These are phyloP conservation scores for Saccharomycodes ludwigii DNA, from an alignment of 805 yeast genomes.

Conservation along the genomic window DNA sequence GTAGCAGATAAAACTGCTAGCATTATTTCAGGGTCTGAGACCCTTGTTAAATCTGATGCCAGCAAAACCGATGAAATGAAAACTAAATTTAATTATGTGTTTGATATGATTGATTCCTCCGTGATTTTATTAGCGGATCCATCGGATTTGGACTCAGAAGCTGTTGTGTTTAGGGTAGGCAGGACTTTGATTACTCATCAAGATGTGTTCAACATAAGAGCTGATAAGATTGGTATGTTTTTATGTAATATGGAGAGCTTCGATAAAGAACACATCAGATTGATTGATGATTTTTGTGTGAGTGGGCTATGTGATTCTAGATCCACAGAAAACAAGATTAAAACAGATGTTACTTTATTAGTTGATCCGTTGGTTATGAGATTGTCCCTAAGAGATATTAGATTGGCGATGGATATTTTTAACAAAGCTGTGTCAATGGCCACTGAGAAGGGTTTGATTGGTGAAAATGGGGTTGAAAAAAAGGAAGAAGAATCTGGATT, in stretches of 20 bases:
- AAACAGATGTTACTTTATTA: conserved; percentile 56
- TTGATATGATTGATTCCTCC: conserved; percentile 68
- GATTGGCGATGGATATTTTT: conserved; percentile 63
- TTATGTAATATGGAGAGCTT: conserved; percentile 60
- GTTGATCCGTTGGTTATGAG: conserved; percentile 74
- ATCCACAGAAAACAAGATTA: conserved; percentile 41
- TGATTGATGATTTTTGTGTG: conserved; percentile 81
- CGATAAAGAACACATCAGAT: conserved; percentile 51
- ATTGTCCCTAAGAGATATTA: conserved; percentile 75
- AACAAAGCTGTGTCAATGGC: conserved; percentile 54
- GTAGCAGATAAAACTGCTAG: not conserved
- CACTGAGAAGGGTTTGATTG: conserved; percentile 12
- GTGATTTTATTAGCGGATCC: conserved; percentile 76
- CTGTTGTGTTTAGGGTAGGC: conserved; percentile 79
- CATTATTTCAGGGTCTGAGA: not conserved
- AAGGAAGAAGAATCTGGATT: conserved; percentile 11
- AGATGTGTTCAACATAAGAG: conserved; percentile 50
- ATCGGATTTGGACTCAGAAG: conserved; percentile 55
- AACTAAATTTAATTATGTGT: conserved; percentile 34
- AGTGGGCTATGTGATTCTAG: conserved; percentile 56
- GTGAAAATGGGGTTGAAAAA: conserved; percentile 8
- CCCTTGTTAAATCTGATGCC: conserved; percentile 5
- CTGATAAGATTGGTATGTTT: conserved; percentile 77
- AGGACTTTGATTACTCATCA: conserved; percentile 64
- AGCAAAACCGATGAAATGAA: conserved; percentile 3